Conservation (phyloP, 2,329 filamentous ascomycete genomes). For the Exophiala sp. region DNA sequence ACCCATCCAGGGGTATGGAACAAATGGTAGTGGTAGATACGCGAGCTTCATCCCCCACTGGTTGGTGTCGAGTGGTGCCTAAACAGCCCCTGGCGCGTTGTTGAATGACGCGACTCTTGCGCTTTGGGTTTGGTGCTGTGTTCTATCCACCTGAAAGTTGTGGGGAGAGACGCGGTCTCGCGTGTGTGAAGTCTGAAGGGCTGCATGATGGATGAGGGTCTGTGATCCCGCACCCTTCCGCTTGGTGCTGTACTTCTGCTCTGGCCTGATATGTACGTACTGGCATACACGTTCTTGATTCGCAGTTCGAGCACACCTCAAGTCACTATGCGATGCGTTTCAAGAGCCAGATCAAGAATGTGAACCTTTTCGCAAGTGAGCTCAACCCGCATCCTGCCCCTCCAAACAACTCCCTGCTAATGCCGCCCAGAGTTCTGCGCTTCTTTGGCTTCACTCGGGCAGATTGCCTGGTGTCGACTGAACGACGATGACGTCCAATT, state of each 20-base stretch:
- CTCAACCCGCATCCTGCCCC: conserved; percentile 24
- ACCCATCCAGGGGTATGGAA: not conserved
- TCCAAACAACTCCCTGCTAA: not conserved
- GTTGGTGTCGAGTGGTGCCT: not conserved
- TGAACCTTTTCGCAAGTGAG: conserved; percentile 49
- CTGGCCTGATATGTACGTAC: not conserved
- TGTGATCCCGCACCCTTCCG: not conserved
- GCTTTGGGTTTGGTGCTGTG: not conserved
- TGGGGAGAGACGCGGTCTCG: not conserved
- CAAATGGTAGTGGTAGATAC: conserved; percentile 4
- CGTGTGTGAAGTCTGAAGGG: not conserved
- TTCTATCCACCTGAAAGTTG: not conserved
- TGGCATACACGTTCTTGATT: no score
- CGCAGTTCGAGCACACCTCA: no score
- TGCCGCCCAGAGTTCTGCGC: conserved; percentile 51
- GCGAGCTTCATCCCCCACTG: not conserved
- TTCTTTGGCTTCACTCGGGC: conserved; percentile 62
- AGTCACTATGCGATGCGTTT: conserved; percentile 44
- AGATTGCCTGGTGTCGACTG: conserved; percentile 84
- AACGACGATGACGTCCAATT: conserved; percentile 84
- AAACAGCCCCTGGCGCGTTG: not conserved
- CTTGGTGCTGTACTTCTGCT: not conserved
- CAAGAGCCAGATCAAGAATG: conserved; percentile 48
- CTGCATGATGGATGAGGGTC: not conserved
- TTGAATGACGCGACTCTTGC: not conserved